Percentiles rank a stretch among this genome's conserved stretches.
phyloP scores from a whole-genome alignment of 768 basidiomycete species.

The Lactifluus subvellereus region DNA sequence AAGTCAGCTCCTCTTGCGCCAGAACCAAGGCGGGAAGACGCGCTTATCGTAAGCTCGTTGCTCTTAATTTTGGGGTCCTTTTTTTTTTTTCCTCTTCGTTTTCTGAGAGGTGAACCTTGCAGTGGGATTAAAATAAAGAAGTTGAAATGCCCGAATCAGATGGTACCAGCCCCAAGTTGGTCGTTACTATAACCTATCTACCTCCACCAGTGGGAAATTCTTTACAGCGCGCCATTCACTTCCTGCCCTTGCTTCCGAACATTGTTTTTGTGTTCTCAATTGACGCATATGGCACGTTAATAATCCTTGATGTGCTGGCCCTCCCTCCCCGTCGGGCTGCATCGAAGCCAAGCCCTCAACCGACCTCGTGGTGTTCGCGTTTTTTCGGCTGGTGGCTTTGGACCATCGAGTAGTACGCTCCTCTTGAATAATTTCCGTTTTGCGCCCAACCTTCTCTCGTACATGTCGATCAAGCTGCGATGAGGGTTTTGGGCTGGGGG shows the following conservation, averaged over 20 bases:
- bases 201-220: slow-evolving; percentile 10
- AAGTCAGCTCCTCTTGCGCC: slow-evolving; percentile 35
- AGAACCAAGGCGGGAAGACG: slow-evolving; percentile 37
- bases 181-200: slow-evolving; percentile 13
- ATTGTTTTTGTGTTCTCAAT: slow-evolving; percentile 13
- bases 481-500: neutral
- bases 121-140: slow-evolving; percentile 40
- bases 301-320: slow-evolving; percentile 12
- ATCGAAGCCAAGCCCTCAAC: slow-evolving; percentile 4
- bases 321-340: neutral
- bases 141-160: slow-evolving; percentile 14
- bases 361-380: slow-evolving; percentile 21
- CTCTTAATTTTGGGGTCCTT: slow-evolving; percentile 18
- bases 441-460: neutral
- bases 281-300: slow-evolving; percentile 13
- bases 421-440: slow-evolving; percentile 13
- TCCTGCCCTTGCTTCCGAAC: slow-evolving; percentile 4
- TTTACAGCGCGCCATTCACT: slow-evolving; percentile 7
- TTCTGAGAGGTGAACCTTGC: slow-evolving; percentile 29
- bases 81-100: neutral
- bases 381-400: neutral
- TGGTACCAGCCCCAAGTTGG: neutral
- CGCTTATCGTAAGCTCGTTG: slow-evolving; percentile 41
- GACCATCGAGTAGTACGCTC: neutral
- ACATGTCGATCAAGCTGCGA: slow-evolving; percentile 15